Conservation (phyloP, 345 rosid species). For the Garcia nutans region DNA sequence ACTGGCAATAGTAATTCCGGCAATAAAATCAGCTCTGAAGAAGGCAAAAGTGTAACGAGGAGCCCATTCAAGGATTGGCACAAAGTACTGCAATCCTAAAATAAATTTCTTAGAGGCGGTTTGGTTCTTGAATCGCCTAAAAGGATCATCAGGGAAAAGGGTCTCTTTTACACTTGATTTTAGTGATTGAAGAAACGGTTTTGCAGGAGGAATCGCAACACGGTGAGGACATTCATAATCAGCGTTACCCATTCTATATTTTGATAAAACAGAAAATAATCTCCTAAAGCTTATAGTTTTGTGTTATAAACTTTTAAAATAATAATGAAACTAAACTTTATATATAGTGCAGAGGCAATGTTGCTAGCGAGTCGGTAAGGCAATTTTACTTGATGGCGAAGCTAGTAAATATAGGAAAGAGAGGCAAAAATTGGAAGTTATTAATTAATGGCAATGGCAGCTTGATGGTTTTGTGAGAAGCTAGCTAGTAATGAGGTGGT, state of each 20-base stretch:
- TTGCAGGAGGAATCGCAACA: constrained; percentile 38
- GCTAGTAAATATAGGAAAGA: neutral
- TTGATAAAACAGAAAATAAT: neutral
- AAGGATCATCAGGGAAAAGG: constrained; percentile 53
- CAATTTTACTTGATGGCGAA: too few species aligned
- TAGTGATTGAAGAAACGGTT: constrained; percentile 33
- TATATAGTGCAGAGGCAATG: too few species aligned
- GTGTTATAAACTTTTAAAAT: too few species aligned
- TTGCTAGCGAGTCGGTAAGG: too few species aligned
- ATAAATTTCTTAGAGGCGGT: constrained; percentile 28
- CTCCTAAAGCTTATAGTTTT: too few species aligned
- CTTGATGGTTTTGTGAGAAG: neutral
- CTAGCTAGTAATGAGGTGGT: neutral
- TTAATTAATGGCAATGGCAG: neutral
- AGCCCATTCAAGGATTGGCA: constrained; percentile 49
- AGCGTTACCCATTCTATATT: neutral
- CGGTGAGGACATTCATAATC: constrained; percentile 11
- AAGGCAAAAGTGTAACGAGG: constrained; percentile 35
- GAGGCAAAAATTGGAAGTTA: neutral
- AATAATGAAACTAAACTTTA: too few species aligned
- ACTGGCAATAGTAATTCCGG: constrained; percentile 60
- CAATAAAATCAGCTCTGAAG: constrained; percentile 42
- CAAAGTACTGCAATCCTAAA: constrained; percentile 42
- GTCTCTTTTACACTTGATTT: constrained; percentile 40
- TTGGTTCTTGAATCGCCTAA: constrained; percentile 44